Conservation (phyloP, 805 yeast species). For the Cyberlindnera nakhonratchasimensis region DNA sequence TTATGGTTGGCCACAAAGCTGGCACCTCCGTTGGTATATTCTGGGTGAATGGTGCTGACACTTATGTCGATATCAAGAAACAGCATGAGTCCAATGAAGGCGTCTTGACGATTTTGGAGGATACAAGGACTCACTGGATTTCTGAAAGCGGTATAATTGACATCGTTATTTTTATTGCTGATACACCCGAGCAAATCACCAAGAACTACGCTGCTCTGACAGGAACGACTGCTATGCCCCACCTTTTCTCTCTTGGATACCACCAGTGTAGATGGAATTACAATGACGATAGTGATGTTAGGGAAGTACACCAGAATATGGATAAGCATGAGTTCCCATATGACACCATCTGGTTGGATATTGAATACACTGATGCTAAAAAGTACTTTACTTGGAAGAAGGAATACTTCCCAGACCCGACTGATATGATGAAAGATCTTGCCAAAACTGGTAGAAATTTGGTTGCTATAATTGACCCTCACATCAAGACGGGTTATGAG, state of each 20-base stretch:
- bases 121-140: slow-evolving; percentile 78
- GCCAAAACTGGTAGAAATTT: slow-evolving; percentile 74
- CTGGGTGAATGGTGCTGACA: slow-evolving; percentile 93
- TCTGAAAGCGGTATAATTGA: slow-evolving; percentile 88
- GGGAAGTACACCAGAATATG: slow-evolving; percentile 65
- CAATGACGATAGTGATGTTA: slow-evolving; percentile 80
- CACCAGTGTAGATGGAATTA: slow-evolving; percentile 99
- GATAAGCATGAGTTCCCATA: slow-evolving; percentile 76
- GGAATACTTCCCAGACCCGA: slow-evolving; percentile 71
- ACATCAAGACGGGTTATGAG: slow-evolving; percentile 67
- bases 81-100: slow-evolving; percentile 17
- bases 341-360: slow-evolving; percentile 92
- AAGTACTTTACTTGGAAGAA: slow-evolving; percentile 91
- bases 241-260: slow-evolving; percentile 75
- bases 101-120: slow-evolving; percentile 7
- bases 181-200: slow-evolving; percentile 53
- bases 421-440: slow-evolving; percentile 58
- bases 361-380: slow-evolving; percentile 84
- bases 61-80: slow-evolving; percentile 72
- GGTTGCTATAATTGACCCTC: slow-evolving; percentile 89
- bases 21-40: slow-evolving; percentile 68
- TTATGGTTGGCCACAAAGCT: slow-evolving; percentile 66
- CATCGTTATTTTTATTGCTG: slow-evolving; percentile 61
- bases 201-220: slow-evolving; percentile 63
- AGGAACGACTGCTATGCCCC: slow-evolving; percentile 74